These are phyloP conservation scores for Komagataella phaffii DNA, from an alignment of 805 yeast species.

Conservation along the genomic window DNA sequence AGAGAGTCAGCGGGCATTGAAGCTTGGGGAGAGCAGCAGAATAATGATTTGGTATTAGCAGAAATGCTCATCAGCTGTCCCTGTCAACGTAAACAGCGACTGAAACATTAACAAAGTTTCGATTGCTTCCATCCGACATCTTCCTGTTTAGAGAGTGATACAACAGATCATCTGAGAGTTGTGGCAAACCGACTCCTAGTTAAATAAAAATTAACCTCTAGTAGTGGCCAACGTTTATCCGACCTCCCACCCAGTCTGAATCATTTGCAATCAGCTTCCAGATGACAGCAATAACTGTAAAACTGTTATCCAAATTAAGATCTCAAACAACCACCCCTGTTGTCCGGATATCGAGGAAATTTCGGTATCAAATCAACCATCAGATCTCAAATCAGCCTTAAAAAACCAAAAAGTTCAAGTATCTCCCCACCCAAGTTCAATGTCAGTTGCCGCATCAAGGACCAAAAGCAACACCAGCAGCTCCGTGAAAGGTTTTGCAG, in stretches of 20 bases:
- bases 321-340: not conserved
- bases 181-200: not conserved
- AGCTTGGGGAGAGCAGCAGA: not conserved
- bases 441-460: not conserved
- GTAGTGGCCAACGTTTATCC: too few relatives aligned
- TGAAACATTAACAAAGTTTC: too few relatives aligned
- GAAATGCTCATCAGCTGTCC: too few relatives aligned
- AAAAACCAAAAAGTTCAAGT: not conserved
- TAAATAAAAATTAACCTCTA: too few relatives aligned
- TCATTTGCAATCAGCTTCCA: too few relatives aligned
- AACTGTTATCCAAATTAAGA: not conserved
- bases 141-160: not conserved
- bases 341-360: not conserved
- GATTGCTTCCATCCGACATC: not conserved
- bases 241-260: too few relatives aligned
- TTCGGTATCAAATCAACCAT: not conserved
- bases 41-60: not conserved
- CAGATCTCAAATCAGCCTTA: not conserved
- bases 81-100: not conserved
- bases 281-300: not conserved
- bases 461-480: not conserved
- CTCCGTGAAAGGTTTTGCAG: not conserved
- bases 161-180: not conserved
- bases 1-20: not conserved
- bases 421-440: not conserved